Base-by-base conservation (phyloP, 306 rosid genomes). In the Vigna reflexopilosa region DNA sequence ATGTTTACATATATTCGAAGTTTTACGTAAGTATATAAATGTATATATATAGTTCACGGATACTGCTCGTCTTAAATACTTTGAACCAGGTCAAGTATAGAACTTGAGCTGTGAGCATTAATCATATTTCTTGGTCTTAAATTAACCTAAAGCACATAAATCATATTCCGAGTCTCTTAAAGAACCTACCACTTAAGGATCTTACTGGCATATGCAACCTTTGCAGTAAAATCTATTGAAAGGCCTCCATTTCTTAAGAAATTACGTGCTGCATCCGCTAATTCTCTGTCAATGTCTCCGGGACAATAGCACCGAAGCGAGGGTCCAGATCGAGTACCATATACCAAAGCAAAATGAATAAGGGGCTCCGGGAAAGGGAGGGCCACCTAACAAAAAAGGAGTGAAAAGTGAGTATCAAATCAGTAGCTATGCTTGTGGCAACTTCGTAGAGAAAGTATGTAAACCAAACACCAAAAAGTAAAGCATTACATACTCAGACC, bases 321-420 rank as follows among this genome's bases (percentile, higher is more conserved):
- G 40, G 98, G 96, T 64, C 94, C 91, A 59, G 94, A 90, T 74
- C 86, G 92, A 73, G 90, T 86, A 68, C 98, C 98, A 45, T 77
- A 88, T 40, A 85, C 91, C 66, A 93, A 70, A 1, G 91, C 91
- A 83, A 90, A 90, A 80, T 93, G 98, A 69, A 86, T 77, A 73
- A 93, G 91, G 71, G 98, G 91, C 75, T 93, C 98, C 13, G 83
- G 67, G 75, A 85, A 89, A 63, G 94, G 89, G 74, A 93, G 87
- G 72, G 96, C 91, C 75, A 88, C 89, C 94, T 89, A 80, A 62
- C 20, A 76, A 62, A 32, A 30, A 36, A 32, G 9, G 20, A 56
- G 28, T 14, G 63, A 51, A 67, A 66, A 67, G 50, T 17, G 73
- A 72, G 72, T 17, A 72, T 50, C 48, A 77, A 80, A 50, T 54